Conservation (phyloP, 768 basidiomycete species). For the Tulasnella sp. region DNA sequence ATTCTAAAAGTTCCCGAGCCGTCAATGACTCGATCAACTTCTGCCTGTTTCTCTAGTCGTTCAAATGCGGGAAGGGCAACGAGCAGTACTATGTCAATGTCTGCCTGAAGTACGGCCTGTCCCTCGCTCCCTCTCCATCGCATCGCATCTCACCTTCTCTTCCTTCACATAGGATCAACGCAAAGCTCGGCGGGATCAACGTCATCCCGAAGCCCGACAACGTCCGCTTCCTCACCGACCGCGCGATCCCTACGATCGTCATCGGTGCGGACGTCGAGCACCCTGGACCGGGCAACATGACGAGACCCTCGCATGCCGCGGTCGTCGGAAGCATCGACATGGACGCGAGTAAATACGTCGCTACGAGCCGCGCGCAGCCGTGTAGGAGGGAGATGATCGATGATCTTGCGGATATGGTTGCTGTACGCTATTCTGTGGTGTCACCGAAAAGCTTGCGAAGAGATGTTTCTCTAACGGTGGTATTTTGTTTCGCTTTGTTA, state of each 20-base stretch:
- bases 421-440: background rate
- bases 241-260: slow-evolving; percentile 62
- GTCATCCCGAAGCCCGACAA: slow-evolving; percentile 59
- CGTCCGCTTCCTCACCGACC: slow-evolving; percentile 54
- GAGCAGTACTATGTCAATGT: slow-evolving; percentile 70
- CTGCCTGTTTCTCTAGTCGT: background rate
- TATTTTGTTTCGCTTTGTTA: background rate
- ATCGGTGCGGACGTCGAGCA: slow-evolving; percentile 45
- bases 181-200: slow-evolving; percentile 81
- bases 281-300: slow-evolving; percentile 63
- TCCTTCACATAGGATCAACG: slow-evolving; percentile 39
- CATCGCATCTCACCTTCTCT: background rate
- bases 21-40: background rate
- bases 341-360: slow-evolving; percentile 57
- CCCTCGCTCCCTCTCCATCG: background rate
- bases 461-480: no score
- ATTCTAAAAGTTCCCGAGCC: background rate
- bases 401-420: slow-evolving; percentile 1
- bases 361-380: slow-evolving; percentile 50
- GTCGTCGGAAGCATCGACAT: slow-evolving; percentile 76
- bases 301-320: slow-evolving; percentile 59
- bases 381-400: slow-evolving; percentile 64
- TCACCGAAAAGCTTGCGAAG: background rate
- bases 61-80: slow-evolving; percentile 29
- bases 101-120: slow-evolving; percentile 50